phyloP scores from a whole-genome alignment of 805 yeast species.

The Schwanniomyces occidentalis region DNA sequence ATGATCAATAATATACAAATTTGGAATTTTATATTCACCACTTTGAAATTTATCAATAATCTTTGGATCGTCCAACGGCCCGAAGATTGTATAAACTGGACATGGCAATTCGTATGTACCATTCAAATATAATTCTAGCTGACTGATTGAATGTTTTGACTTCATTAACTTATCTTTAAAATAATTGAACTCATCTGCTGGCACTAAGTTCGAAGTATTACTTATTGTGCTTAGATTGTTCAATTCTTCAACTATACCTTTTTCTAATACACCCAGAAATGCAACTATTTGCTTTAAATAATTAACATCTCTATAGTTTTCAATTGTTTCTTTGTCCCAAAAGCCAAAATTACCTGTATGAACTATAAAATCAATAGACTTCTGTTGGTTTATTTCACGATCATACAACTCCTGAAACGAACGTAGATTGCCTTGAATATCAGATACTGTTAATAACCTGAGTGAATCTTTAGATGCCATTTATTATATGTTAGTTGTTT shows the following conservation, averaged over 20 bases:
- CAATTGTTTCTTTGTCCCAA: slow-evolving; percentile 58
- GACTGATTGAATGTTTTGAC: slow-evolving; percentile 13
- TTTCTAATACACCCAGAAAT: slow-evolving; percentile 59
- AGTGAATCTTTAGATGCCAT: slow-evolving; percentile 7
- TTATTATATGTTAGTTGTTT: too few species aligned
- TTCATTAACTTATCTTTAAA: slow-evolving; percentile 11
- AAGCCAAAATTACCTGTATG: slow-evolving; percentile 85
- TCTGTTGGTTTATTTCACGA: slow-evolving; percentile 6
- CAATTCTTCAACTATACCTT: slow-evolving; percentile 48
- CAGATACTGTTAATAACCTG: slow-evolving; percentile 23
- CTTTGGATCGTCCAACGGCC: slow-evolving; percentile 71
- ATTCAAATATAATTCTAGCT: slow-evolving; percentile 20
- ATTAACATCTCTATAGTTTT: slow-evolving; percentile 51
- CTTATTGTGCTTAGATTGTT: slow-evolving; percentile 46
- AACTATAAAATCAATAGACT: slow-evolving; percentile 40
- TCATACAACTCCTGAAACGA: slow-evolving; percentile 14
- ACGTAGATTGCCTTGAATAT: slow-evolving; percentile 29
- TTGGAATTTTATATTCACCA: slow-evolving; percentile 54
- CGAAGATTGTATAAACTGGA: slow-evolving; percentile 80
- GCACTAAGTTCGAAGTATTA: background rate
- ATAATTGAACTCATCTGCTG: slow-evolving; percentile 8
- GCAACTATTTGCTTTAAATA: slow-evolving; percentile 67
- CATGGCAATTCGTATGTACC: slow-evolving; percentile 43
- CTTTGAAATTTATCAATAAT: slow-evolving; percentile 63
- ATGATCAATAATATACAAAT: slow-evolving; percentile 65